phyloP scores from a whole-genome alignment of 2,329 filamentous ascomycete genomes.

The Colletotrichum acutatum region DNA sequence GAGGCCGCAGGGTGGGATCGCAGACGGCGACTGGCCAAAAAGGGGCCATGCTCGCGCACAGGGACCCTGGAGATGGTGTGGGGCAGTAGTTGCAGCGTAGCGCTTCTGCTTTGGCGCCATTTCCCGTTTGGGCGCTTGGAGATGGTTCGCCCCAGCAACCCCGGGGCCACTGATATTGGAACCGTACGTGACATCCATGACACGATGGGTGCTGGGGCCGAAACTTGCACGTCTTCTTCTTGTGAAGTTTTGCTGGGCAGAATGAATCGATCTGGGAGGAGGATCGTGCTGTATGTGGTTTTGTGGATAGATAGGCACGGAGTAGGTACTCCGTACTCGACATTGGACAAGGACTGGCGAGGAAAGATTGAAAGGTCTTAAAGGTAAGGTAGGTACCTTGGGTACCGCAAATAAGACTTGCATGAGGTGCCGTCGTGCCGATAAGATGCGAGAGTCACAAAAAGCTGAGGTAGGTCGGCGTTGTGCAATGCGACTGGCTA shows the following conservation, averaged over 20 bases:
- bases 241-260: not conserved
- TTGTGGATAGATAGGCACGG: no score
- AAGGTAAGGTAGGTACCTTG: no score
- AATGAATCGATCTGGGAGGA: not conserved
- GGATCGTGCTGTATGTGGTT: not conserved
- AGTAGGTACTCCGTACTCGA: no score
- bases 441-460: not conserved
- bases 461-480: not conserved
- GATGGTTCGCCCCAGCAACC: slow-evolving; percentile 24
- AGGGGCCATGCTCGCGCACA: slow-evolving; percentile 31
- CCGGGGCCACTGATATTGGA: slow-evolving; percentile 9
- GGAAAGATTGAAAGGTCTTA: no score
- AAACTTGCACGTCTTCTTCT: not conserved
- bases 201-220: slow-evolving; percentile 21
- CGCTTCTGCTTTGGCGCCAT: slow-evolving; percentile 28
- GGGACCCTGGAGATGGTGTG: slow-evolving; percentile 24
- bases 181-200: slow-evolving; percentile 27
- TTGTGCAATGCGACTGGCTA: not conserved
- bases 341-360: not conserved
- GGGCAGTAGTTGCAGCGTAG: slow-evolving; percentile 15
- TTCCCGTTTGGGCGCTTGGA: slow-evolving; percentile 31
- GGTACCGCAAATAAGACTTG: not conserved
- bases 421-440: not conserved
- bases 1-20: slow-evolving; percentile 32
- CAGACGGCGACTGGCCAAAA: slow-evolving; percentile 31